These are phyloP conservation scores for Suhomyces faveliae DNA, from an alignment of 805 yeast genomes.

Conservation along the genomic window DNA sequence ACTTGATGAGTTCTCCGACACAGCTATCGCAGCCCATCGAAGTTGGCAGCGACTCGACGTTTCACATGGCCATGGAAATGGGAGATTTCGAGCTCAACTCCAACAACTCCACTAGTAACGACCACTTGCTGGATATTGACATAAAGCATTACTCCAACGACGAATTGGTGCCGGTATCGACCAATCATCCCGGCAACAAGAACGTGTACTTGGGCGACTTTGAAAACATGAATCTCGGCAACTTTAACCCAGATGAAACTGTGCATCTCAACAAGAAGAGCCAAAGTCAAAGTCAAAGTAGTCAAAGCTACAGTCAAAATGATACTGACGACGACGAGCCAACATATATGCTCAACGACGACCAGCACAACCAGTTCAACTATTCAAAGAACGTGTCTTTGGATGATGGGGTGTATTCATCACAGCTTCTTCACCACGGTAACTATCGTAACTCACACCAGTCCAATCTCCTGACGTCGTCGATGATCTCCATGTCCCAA, in stretches of 20 bases:
- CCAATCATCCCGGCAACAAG: slow-evolving; percentile 11
- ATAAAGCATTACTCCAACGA: slow-evolving; percentile 7
- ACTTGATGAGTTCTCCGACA: slow-evolving; percentile 40
- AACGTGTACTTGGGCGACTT: slow-evolving; percentile 5
- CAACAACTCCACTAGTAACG: slow-evolving; percentile 3
- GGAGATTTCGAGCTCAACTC: neutral
- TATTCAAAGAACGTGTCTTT: slow-evolving; percentile 23
- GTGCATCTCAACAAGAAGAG: neutral
- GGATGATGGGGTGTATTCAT: slow-evolving; percentile 16
- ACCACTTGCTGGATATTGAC: slow-evolving; percentile 3
- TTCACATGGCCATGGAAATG: slow-evolving; percentile 5
- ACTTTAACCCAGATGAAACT: neutral
- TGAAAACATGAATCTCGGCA: slow-evolving; percentile 1
- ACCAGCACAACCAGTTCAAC: slow-evolving; percentile 9
- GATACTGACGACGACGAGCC: slow-evolving; percentile 8
- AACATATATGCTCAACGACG: neutral
- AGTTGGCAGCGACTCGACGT: slow-evolving; percentile 7
- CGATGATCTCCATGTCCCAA: slow-evolving; percentile 23
- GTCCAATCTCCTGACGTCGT: slow-evolving; percentile 20
- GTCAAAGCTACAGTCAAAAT: neutral
- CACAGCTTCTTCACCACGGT: slow-evolving; percentile 5
- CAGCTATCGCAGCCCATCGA: slow-evolving; percentile 35
- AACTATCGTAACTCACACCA: slow-evolving; percentile 14
- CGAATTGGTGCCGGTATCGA: slow-evolving; percentile 19
- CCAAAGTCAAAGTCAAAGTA: slow-evolving; percentile 9